Percentiles rank a stretch among this genome's conserved stretches.
phyloP scores from a whole-genome alignment of 805 yeast genomes.

The Starmerella vaccinii region DNA sequence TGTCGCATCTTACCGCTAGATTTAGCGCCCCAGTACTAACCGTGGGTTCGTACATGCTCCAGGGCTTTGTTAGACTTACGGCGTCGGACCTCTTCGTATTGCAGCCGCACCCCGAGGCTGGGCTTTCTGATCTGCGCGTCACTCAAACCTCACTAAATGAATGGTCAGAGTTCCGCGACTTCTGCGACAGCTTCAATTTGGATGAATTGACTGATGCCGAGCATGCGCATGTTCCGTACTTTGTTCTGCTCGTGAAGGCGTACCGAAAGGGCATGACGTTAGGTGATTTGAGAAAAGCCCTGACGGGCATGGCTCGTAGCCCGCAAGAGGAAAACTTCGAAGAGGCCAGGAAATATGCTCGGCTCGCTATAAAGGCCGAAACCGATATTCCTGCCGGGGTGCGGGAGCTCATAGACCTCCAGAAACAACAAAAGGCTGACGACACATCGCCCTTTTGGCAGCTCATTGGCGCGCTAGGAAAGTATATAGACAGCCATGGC shows the following conservation, averaged over 20 bases:
- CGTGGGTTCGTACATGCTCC: slow-evolving; percentile 4
- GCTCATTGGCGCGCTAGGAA: slow-evolving; percentile 43
- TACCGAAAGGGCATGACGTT: slow-evolving; percentile 31
- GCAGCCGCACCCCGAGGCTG: slow-evolving; percentile 55
- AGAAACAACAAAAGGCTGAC: background rate
- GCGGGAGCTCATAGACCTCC: slow-evolving; percentile 11
- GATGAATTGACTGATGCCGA: slow-evolving; percentile 35
- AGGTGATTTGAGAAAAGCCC: slow-evolving; percentile 36
- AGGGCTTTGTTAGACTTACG: background rate
- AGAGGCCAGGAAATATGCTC: slow-evolving; percentile 41
- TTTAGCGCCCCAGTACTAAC: background rate
- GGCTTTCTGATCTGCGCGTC: slow-evolving; percentile 42
- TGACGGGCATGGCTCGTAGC: slow-evolving; percentile 34
- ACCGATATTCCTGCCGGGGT: slow-evolving; percentile 18
- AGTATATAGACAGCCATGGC: slow-evolving; percentile 34
- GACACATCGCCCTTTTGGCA: slow-evolving; percentile 46
- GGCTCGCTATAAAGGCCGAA: slow-evolving; percentile 34
- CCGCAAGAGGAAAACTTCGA: slow-evolving; percentile 40
- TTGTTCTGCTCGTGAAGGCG: slow-evolving; percentile 50
- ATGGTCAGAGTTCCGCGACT: slow-evolving; percentile 56
- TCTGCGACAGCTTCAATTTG: slow-evolving; percentile 44
- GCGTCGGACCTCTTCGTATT: slow-evolving; percentile 32
- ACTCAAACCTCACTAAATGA: slow-evolving; percentile 44
- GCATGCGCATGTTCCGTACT: slow-evolving; percentile 59
- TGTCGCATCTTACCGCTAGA: background rate